Base-by-base conservation (phyloP, 768 basidiomycete genomes). In the Basidioascus undulatus region DNA sequence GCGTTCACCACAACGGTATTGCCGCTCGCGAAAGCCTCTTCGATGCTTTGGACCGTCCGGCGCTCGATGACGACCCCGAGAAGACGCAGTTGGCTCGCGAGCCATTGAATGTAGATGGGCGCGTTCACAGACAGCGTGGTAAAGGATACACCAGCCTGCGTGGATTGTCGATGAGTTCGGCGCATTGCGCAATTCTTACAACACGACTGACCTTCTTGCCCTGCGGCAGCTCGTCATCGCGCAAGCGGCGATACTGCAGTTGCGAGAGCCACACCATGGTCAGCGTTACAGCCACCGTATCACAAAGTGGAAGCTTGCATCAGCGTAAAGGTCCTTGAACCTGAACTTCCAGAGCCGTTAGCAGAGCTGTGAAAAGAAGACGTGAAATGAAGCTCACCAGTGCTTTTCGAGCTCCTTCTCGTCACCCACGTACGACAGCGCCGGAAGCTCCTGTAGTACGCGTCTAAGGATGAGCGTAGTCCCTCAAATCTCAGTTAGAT, bases 1-100 rank as follows among this genome's bases (percentile, higher is more conserved):
- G 71, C 70, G 40, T 74, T 74, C 42, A 74, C 55, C 12, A 74
- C 57, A n/a, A 66, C 48, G 27, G 61, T 59, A 13, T 53, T 47
- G 4, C 52, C 40, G 1, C 61, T 59, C 0, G 61, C 53, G 30
- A 62, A 60, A 8, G 65, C 62, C 37, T 71, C 65, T 41, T 62
- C 65, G 40, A 72, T 46, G 35, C 62, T 63, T 19, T 49, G 53
- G 18, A 72, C 51, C 19, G 57, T 50, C 27, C 56, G 58, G 41
- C 61, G 61, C 33, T 63, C 51, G 53, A 74, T 64, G 10, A 53
- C 54, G 27, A 68, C 66, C 11, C 64, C 64, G 8, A 56, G 57
- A 18, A 51, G 46, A 12, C 49, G 43, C 27, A 69, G 50, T 44
- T 64, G 54, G 16, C 54, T 47, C 41, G 62, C 61, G 11, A 74